Evolutionary conservation across 2,329 filamentous ascomycete genomes (phyloP).

Genomic region (Nemania sp.): DNA sequence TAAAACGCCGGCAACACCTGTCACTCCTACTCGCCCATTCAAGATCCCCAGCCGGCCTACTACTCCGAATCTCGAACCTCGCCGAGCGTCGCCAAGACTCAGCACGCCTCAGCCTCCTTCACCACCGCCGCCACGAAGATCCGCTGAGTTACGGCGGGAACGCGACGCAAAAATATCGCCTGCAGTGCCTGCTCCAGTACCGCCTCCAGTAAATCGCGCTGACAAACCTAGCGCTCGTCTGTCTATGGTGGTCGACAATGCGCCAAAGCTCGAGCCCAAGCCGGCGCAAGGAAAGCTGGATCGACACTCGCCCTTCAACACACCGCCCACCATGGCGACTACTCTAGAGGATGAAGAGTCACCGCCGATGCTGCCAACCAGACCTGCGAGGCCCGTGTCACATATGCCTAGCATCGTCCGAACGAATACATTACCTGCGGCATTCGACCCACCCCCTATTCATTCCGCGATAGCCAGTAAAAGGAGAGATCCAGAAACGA

Average conservation of each 20-base stretch:
- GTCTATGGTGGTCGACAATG: constrained; percentile 43
- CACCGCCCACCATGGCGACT: constrained; percentile 75
- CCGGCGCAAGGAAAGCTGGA: constrained; percentile 46
- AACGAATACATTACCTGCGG: constrained; percentile 40
- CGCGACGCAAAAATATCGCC: constrained; percentile 45
- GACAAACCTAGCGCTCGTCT: constrained; percentile 72
- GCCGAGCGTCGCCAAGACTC: constrained; percentile 51
- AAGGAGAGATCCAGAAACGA: constrained; percentile 49
- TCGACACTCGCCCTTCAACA: constrained; percentile 77
- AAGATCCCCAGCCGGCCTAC: constrained; percentile 59
- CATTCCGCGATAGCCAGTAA: constrained; percentile 53
- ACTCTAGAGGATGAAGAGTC: constrained; percentile 55
- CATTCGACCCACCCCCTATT: constrained; percentile 56
- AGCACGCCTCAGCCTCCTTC: constrained; percentile 59
- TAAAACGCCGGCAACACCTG: constrained; percentile 46
- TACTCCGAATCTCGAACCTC: constrained; percentile 54
- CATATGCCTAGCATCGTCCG: constrained; percentile 35
- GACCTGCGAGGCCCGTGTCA: constrained; percentile 52
- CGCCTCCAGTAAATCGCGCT: constrained; percentile 78
- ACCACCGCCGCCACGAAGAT: constrained; percentile 65
- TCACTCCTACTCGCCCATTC: constrained; percentile 47
- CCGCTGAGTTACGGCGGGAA: constrained; percentile 59
- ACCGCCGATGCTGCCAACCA: constrained; percentile 53
- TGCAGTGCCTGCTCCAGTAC: constrained; percentile 70
- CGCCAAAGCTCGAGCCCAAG: constrained; percentile 40